These are phyloP conservation scores for Malus orientalis DNA, from an alignment of 306 rosid genomes.

Conservation along the genomic window DNA sequence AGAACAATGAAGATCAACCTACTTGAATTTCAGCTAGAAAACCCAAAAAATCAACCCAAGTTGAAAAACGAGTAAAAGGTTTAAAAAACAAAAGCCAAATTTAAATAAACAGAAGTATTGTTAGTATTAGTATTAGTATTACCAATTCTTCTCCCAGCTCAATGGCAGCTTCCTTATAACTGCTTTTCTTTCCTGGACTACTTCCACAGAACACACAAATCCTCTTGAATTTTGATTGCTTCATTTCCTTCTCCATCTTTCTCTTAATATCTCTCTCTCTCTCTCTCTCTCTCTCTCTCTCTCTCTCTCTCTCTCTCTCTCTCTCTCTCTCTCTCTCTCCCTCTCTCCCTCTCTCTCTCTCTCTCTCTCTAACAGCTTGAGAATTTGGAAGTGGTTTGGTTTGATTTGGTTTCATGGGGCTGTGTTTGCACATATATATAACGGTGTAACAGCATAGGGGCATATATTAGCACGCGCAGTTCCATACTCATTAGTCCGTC, in stretches of 20 bases:
- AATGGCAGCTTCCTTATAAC: slow-evolving; percentile 84
- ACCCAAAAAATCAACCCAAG: neutral
- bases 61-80: neutral
- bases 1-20: neutral
- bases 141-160: slow-evolving; percentile 88
- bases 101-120: neutral
- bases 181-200: slow-evolving; percentile 78
- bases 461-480: slow-evolving; percentile 27
- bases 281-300: neutral
- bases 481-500: slow-evolving; percentile 5
- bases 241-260: slow-evolving; percentile 43
- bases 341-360: neutral
- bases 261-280: slow-evolving; percentile 12
- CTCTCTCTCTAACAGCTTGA: neutral
- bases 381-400: slow-evolving; percentile 18
- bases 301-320: neutral
- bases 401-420: slow-evolving; percentile 17
- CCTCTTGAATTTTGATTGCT: slow-evolving; percentile 72
- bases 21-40: neutral
- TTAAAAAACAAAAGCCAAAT: neutral
- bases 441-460: slow-evolving; percentile 1
- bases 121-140: neutral
- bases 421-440: slow-evolving; percentile 33
- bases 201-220: slow-evolving; percentile 97
- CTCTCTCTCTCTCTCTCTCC: neutral